Percentiles rank a stretch among this genome's conserved stretches.
Evolutionary conservation across 2,329 filamentous ascomycete genomes (phyloP).

Genomic region (Monosporascus sp.): DNA sequence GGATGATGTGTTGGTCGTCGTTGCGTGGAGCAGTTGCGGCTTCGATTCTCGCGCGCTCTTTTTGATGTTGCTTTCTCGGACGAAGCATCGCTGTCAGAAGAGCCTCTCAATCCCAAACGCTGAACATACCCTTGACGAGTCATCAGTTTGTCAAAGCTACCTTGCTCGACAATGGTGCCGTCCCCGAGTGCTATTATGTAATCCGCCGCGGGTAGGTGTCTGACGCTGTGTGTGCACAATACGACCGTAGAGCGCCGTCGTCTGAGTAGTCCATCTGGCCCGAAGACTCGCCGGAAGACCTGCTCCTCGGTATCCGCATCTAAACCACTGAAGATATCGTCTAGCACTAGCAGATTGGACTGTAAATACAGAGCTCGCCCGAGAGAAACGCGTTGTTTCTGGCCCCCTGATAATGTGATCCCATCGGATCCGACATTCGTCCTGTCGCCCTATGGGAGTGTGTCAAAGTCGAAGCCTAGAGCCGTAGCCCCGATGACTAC

Average conservation of each 20-base stretch:
- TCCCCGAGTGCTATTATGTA: slow-evolving; percentile 42
- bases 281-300: slow-evolving; percentile 27
- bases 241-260: slow-evolving; percentile 21
- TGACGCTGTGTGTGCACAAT: slow-evolving; percentile 35
- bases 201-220: slow-evolving; percentile 35
- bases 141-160: slow-evolving; percentile 33
- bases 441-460: slow-evolving; percentile 30
- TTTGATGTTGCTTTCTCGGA: slow-evolving; percentile 2
- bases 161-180: slow-evolving; percentile 39
- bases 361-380: slow-evolving; percentile 29
- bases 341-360: slow-evolving; percentile 25
- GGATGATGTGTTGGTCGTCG: slow-evolving; percentile 1
- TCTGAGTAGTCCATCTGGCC: slow-evolving; percentile 19
- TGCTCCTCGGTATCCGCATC: slow-evolving; percentile 29
- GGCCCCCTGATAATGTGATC: slow-evolving; percentile 40
- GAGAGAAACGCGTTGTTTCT: slow-evolving; percentile 36
- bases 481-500: slow-evolving; percentile 23
- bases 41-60: not conserved
- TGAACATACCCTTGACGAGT: slow-evolving; percentile 18
- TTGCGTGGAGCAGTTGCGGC: not conserved
- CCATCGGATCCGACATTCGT: slow-evolving; percentile 41
- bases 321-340: slow-evolving; percentile 32
- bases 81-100: slow-evolving; percentile 7
- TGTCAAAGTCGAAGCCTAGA: slow-evolving; percentile 25
- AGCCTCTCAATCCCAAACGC: slow-evolving; percentile 13